Conservation (phyloP, 768 basidiomycete genomes). For the Dacryopinax spathularia region DNA sequence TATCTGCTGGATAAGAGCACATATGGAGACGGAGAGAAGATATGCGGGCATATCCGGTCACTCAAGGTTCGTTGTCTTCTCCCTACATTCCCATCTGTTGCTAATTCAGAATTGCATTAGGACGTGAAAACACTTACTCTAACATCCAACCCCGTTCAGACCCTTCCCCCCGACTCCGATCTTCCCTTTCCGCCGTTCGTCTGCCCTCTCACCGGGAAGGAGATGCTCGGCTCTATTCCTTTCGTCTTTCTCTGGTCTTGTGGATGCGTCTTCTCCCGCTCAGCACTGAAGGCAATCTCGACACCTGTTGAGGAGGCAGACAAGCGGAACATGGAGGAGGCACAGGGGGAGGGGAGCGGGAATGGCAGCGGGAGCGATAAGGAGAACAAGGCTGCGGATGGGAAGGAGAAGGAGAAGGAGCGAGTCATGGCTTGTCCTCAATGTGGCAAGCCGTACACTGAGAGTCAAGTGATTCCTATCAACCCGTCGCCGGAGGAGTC, state of each 20-base stretch:
- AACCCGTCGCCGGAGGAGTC: conserved; percentile 63
- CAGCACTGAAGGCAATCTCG: conserved; percentile 57
- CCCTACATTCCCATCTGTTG: conserved; percentile 5
- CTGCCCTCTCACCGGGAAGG: conserved; percentile 82
- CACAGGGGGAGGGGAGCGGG: conserved; percentile 19
- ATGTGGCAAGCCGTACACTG: conserved; percentile 51
- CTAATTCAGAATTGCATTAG: conserved; percentile 27
- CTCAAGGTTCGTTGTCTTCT: conserved; percentile 51
- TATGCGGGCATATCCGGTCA: conserved; percentile 83
- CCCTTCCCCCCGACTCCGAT: conserved; percentile 25
- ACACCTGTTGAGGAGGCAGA: conserved; percentile 23
- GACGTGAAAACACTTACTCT: conserved; percentile 74
- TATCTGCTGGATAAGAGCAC: conserved; percentile 68
- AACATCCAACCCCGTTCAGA: conserved; percentile 52
- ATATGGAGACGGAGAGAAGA: conserved; percentile 82
- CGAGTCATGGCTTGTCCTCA: conserved; percentile 50
- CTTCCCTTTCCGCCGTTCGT: conserved; percentile 47
- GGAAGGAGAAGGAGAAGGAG: conserved; percentile 24
- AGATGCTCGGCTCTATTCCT: conserved; percentile 83
- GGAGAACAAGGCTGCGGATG: conserved; percentile 21
- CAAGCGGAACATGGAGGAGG: conserved; percentile 10
- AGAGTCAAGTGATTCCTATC: conserved; percentile 42
- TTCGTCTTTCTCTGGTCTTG: conserved; percentile 79
- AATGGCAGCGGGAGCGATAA: conserved; percentile 14
- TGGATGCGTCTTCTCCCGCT: conserved; percentile 83